Percentiles rank a stretch among this genome's conserved stretches.
Conservation (phyloP, 2,329 filamentous ascomycete genomes). For the Aureobasidium melanogenum region DNA sequence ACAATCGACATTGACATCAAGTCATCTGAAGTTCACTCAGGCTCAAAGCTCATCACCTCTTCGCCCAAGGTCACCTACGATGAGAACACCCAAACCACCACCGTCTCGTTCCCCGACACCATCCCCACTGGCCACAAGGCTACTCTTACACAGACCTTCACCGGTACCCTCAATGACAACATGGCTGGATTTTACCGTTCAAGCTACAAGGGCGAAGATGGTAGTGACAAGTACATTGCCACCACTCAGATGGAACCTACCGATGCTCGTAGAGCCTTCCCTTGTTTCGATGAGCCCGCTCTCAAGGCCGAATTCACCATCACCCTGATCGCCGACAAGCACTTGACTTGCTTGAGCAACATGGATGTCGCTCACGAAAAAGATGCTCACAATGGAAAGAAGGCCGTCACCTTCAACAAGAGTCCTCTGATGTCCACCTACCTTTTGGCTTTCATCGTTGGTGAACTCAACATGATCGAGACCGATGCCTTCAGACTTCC, state of each 20-base stretch:
- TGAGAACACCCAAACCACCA: constrained; percentile 72
- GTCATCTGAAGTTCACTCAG: constrained; percentile 57
- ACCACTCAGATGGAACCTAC: constrained; percentile 96
- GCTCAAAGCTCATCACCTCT: constrained; percentile 50
- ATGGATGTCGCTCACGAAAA: constrained; percentile 84
- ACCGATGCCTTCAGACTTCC: constrained; percentile 85
- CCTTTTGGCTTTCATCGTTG: constrained; percentile 85
- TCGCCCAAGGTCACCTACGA: constrained; percentile 63
- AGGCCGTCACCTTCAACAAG: constrained; percentile 84
- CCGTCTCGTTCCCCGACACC: constrained; percentile 65
- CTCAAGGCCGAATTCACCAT: constrained; percentile 90
- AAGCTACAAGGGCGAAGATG: constrained; percentile 77
- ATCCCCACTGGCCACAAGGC: constrained; percentile 69
- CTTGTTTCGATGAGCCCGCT: constrained; percentile 92
- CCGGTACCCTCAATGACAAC: constrained; percentile 76
- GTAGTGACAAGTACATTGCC: constrained; percentile 71
- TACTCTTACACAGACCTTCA: constrained; percentile 68
- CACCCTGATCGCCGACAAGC: constrained; percentile 81
- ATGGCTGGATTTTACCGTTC: constrained; percentile 98
- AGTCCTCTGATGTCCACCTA: constrained; percentile 95
- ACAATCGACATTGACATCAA: constrained; percentile 79
- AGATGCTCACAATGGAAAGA: constrained; percentile 57
- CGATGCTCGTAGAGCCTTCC: constrained; percentile 84
- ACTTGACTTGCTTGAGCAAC: constrained; percentile 87
- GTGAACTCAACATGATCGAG: constrained; percentile 89